phyloP scores from a whole-genome alignment of 192 early-diverging fungal genomes.

The Coemansia sp. region DNA sequence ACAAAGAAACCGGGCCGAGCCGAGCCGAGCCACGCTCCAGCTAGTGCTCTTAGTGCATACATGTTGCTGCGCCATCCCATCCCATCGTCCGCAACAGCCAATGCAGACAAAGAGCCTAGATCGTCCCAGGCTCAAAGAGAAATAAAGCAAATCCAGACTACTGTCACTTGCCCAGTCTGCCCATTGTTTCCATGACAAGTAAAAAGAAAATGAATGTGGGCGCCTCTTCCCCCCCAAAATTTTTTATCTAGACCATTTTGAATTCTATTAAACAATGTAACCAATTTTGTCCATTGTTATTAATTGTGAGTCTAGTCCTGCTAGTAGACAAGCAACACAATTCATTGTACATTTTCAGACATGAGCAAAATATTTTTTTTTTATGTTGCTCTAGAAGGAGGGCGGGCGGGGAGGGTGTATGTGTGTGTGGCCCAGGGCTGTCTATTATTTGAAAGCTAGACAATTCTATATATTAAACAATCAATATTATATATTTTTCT shows the following conservation, averaged over 20 bases:
- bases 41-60: background rate
- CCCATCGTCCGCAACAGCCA: too few species aligned
- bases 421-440: too few species aligned
- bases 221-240: background rate
- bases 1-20: background rate
- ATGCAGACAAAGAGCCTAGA: too few species aligned
- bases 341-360: too few species aligned
- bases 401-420: too few species aligned
- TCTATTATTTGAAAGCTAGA: background rate
- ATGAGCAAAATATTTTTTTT: background rate
- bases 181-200: background rate
- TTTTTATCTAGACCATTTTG: background rate
- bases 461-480: slow-evolving; percentile 1
- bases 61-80: background rate
- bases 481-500: background rate
- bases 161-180: background rate
- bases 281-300: too few species aligned
- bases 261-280: background rate
- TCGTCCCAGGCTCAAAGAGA: too few species aligned
- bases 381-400: background rate
- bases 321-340: too few species aligned
- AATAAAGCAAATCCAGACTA: background rate
- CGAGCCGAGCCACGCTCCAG: background rate
- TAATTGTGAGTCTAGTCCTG: too few species aligned
- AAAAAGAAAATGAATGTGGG: background rate